These are phyloP conservation scores for Fusarium redolens DNA, from an alignment of 2,329 filamentous ascomycete species.

Conservation along the genomic window DNA sequence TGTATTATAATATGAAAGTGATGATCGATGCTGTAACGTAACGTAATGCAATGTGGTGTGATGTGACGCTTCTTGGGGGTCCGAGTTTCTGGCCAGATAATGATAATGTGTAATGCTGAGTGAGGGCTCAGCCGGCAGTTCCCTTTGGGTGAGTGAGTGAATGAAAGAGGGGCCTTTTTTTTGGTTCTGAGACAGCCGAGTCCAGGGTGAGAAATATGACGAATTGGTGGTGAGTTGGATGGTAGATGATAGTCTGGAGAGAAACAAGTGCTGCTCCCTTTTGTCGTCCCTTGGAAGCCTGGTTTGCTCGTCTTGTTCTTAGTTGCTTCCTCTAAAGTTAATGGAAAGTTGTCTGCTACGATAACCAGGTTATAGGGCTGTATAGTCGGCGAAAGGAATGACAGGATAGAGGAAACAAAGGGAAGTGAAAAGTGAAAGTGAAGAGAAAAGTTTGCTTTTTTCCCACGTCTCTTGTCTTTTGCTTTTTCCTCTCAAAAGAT, in stretches of 20 bases:
- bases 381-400: constrained; percentile 4
- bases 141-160: constrained; percentile 8
- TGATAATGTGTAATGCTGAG: constrained; percentile 8
- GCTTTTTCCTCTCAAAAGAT: constrained; percentile 5
- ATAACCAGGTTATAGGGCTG: not conserved
- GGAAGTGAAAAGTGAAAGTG: constrained; percentile 5
- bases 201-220: constrained; percentile 28
- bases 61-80: constrained; percentile 7
- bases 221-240: constrained; percentile 13
- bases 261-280: constrained; percentile 33
- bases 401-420: constrained; percentile 20
- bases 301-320: not conserved
- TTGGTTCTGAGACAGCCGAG: constrained; percentile 30
- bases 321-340: not conserved
- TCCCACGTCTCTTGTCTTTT: constrained; percentile 2
- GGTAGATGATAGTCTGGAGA: constrained; percentile 22
- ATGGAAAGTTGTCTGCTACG: not conserved
- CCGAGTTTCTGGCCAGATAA: constrained; percentile 33
- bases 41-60: constrained; percentile 22
- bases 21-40: constrained; percentile 6
- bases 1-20: constrained; percentile 12
- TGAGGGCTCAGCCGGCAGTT: constrained; percentile 10
- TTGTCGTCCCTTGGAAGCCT: not conserved
- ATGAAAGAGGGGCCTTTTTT: constrained; percentile 13
- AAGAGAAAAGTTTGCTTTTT: constrained; percentile 13